Evolutionary conservation across 2,329 filamentous ascomycete species (phyloP).

Genomic region (Septoria linicola): DNA sequence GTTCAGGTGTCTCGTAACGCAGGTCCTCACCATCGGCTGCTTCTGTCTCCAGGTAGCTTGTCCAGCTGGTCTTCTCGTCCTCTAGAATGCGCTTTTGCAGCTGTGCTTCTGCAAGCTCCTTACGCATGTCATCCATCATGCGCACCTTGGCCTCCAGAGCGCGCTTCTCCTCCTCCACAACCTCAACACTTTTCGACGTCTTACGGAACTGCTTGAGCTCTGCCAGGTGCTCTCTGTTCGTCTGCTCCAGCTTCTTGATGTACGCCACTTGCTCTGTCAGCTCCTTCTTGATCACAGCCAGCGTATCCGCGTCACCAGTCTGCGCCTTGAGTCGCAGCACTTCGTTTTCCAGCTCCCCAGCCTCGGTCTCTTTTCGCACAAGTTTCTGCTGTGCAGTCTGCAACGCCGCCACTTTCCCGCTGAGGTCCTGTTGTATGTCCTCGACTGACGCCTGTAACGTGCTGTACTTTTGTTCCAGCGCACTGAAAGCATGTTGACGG

Average conservation of each 20-base stretch:
- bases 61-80: constrained; percentile 84
- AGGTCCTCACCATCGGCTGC: constrained; percentile 58
- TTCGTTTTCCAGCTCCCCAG: constrained; percentile 76
- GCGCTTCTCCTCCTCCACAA: constrained; percentile 94
- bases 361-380: constrained; percentile 65
- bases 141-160: constrained; percentile 75
- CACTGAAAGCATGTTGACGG: constrained; percentile 56
- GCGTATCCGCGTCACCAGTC: constrained; percentile 79
- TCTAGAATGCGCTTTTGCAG: constrained; percentile 84
- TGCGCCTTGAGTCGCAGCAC: constrained; percentile 81
- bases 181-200: constrained; percentile 79
- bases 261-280: constrained; percentile 89
- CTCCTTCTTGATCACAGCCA: constrained; percentile 82
- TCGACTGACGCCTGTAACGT: constrained; percentile 54
- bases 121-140: constrained; percentile 69
- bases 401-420: constrained; percentile 56
- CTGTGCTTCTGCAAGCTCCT: constrained; percentile 74
- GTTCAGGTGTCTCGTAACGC: constrained; percentile 85
- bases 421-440: constrained; percentile 60
- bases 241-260: constrained; percentile 77
- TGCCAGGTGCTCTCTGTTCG: constrained; percentile 72
- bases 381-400: constrained; percentile 66
- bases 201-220: constrained; percentile 83
- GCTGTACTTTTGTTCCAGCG: constrained; percentile 61
- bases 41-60: constrained; percentile 74